A percentile compares a stretch with the other conserved stretches of the same genome.
These are phyloP conservation scores for Prunus salicina DNA, from an alignment of 306 rosid species.

Conservation along the genomic window DNA sequence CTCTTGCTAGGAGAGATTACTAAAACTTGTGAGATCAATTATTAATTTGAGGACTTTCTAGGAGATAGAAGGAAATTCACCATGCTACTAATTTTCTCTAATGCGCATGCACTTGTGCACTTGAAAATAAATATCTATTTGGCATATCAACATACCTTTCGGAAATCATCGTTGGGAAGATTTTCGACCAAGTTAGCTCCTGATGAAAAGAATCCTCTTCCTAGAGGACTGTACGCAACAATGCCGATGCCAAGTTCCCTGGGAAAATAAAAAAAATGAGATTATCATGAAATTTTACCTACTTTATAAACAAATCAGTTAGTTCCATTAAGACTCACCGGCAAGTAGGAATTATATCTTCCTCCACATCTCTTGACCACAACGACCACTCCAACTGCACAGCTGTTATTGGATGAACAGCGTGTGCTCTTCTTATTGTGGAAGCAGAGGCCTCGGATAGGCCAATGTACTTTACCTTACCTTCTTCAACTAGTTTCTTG, in stretches of 20 bases:
- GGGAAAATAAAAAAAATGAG: background rate
- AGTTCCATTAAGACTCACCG: slow-evolving; percentile 20
- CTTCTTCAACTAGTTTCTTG: slow-evolving; percentile 60
- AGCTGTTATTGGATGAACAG: slow-evolving; percentile 63
- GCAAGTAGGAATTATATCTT: slow-evolving; percentile 57
- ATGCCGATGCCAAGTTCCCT: slow-evolving; percentile 67
- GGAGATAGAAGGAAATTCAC: background rate
- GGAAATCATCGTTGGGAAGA: slow-evolving; percentile 29
- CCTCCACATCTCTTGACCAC: slow-evolving; percentile 57
- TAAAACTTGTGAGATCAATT: background rate
- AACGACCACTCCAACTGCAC: slow-evolving; percentile 65
- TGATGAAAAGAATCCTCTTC: slow-evolving; percentile 57
- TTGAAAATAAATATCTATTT: background rate
- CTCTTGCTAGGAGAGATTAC: background rate
- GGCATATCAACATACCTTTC: slow-evolving; percentile 42
- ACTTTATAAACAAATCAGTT: background rate
- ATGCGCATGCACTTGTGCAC: background rate
- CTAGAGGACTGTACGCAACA: slow-evolving; percentile 67
- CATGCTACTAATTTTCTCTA: background rate
- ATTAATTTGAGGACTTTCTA: background rate
- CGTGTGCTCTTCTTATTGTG: slow-evolving; percentile 76
- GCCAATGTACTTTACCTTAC: slow-evolving; percentile 59
- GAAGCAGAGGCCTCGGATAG: slow-evolving; percentile 65
- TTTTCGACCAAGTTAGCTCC: slow-evolving; percentile 42
- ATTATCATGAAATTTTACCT: background rate